phyloP scores from a whole-genome alignment of 164 flowering plant genomes.

The Platanus orientalis region DNA sequence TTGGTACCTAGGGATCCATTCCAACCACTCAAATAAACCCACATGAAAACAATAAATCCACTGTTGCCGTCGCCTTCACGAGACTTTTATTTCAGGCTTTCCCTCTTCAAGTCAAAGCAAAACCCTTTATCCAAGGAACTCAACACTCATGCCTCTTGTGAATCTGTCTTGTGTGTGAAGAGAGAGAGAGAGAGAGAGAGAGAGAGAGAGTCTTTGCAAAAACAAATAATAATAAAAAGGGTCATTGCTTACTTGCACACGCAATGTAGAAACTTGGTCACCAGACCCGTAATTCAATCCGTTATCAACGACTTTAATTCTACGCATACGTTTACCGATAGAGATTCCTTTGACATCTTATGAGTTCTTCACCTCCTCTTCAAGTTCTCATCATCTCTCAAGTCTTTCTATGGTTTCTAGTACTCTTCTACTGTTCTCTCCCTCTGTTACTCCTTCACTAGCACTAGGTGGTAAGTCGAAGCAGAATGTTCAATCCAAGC shows the following conservation, averaged over 20 bases:
- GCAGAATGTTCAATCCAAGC: constrained; percentile 6
- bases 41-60: constrained; percentile 1
- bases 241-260: constrained; percentile 3
- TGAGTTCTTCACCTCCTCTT: not conserved
- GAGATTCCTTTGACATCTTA: constrained; percentile 12
- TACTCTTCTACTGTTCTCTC: too few relatives aligned
- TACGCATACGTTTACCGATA: constrained; percentile 14
- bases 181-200: constrained; percentile 2
- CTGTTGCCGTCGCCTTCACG: constrained; percentile 59
- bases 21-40: not conserved
- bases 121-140: constrained; percentile 8
- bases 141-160: constrained; percentile 1
- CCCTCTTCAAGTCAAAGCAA: constrained; percentile 9
- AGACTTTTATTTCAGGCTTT: constrained; percentile 28
- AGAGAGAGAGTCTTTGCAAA: not conserved
- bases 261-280: constrained; percentile 21
- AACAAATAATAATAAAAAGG: not conserved
- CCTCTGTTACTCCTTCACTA: not conserved
- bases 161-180: not conserved
- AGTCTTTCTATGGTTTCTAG: not conserved
- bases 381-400: not conserved
- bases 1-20: not conserved
- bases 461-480: not conserved
- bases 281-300: constrained; percentile 26
- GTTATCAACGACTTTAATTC: constrained; percentile 18